phyloP scores from a whole-genome alignment of 306 rosid species.

The Echinosophora koreensis region DNA sequence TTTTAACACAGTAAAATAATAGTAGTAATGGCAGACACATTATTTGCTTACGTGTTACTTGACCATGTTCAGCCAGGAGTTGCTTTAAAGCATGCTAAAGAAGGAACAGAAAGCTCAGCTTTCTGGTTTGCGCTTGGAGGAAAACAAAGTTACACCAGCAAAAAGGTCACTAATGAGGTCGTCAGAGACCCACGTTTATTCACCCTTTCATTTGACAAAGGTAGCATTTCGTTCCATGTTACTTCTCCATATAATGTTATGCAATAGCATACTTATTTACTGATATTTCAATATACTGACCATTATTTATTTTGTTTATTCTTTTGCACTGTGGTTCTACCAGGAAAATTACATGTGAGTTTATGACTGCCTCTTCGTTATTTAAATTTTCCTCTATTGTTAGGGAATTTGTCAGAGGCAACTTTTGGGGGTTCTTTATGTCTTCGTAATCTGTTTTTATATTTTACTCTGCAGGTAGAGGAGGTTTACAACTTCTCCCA shows the following conservation, averaged over 20 bases:
- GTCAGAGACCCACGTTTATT: constrained; percentile 87
- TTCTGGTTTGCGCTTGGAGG: constrained; percentile 97
- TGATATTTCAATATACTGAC: constrained; percentile 56
- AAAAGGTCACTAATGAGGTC: constrained; percentile 68
- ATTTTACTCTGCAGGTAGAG: constrained; percentile 68
- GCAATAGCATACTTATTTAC: constrained; percentile 5
- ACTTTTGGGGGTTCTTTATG: constrained; percentile 24
- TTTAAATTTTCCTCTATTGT: constrained; percentile 5
- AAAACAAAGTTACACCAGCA: constrained; percentile 78
- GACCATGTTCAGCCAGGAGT: constrained; percentile 84
- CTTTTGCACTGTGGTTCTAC: constrained; percentile 54
- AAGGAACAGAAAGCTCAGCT: constrained; percentile 92
- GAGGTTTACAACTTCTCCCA: constrained; percentile 91
- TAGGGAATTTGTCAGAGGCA: constrained; percentile 30
- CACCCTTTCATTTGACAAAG: constrained; percentile 70
- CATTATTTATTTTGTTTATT: constrained; percentile 45
- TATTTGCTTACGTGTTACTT: constrained; percentile 40
- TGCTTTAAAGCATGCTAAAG: constrained; percentile 81
- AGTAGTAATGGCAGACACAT: constrained; percentile 25
- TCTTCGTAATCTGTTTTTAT: constrained; percentile 41
- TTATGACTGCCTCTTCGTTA: constrained; percentile 31
- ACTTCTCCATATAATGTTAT: constrained; percentile 22
- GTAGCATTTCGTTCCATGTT: constrained; percentile 52
- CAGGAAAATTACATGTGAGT: constrained; percentile 95
- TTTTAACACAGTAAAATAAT: constrained; percentile 12